These are phyloP conservation scores for Cryptosporidium canis DNA, from an alignment of 169 alveolate species.

Conservation along the genomic window DNA sequence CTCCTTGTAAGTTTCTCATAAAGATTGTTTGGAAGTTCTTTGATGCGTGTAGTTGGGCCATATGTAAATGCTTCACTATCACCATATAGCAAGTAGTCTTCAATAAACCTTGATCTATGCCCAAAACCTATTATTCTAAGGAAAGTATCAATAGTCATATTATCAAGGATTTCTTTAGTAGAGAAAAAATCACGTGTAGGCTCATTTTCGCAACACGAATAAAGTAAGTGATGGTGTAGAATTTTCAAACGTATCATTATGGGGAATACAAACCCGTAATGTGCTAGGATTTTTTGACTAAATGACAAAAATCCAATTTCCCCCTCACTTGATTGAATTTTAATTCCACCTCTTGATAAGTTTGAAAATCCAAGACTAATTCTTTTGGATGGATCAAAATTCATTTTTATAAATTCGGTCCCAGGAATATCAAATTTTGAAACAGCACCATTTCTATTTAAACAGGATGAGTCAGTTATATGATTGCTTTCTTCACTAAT, in stretches of 20 bases:
- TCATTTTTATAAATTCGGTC: neutral
- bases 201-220: neutral
- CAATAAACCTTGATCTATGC: constrained; percentile 47
- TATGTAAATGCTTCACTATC: neutral
- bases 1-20: constrained; percentile 52
- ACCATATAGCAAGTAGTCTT: constrained; percentile 50
- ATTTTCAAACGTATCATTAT: constrained; percentile 56
- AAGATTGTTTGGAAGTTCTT: constrained; percentile 31
- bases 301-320: constrained; percentile 25
- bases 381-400: constrained; percentile 59
- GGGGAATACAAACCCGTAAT: constrained; percentile 66
- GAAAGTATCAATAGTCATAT: constrained; percentile 44
- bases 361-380: constrained; percentile 55
- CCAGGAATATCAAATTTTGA: constrained; percentile 41
- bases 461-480: neutral
- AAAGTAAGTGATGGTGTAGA: constrained; percentile 19
- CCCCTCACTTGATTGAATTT: constrained; percentile 2
- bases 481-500: neutral
- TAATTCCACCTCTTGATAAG: constrained; percentile 1
- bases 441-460: neutral
- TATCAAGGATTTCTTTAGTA: constrained; percentile 41
- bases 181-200: neutral
- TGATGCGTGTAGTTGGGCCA: constrained; percentile 3
- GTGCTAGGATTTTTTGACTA: constrained; percentile 67
- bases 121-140: constrained; percentile 67